phyloP scores from a whole-genome alignment of 1,284 basidiomycete genomes.

The Microbotryum scabiosae region DNA sequence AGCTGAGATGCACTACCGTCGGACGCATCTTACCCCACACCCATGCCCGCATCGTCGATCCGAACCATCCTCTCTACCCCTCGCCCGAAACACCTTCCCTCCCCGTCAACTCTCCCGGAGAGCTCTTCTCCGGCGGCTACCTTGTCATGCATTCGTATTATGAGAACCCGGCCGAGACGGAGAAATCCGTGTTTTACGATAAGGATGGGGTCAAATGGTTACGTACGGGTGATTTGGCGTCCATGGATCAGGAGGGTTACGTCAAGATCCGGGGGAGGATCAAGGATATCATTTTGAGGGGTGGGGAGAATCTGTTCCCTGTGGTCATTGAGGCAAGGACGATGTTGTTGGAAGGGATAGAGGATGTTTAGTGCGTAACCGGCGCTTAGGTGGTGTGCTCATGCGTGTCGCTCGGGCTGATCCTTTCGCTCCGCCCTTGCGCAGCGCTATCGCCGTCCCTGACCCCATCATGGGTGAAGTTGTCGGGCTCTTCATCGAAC shows the following conservation, averaged over 20 bases:
- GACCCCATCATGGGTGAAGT: conserved; percentile 6
- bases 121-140: conserved; percentile 19
- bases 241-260: conserved; percentile 18
- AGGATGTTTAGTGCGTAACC: conserved; percentile 2
- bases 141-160: conserved; percentile 19
- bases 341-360: conserved; percentile 1
- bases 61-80: conserved; percentile 6
- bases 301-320: conserved; percentile 22
- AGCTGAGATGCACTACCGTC: conserved; percentile 10
- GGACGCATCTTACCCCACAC: conserved; percentile 24
- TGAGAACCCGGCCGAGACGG: conserved; percentile 9
- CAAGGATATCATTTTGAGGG: conserved; percentile 28
- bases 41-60: conserved; percentile 13
- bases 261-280: conserved; percentile 17
- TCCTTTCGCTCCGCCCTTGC: background rate
- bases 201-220: conserved; percentile 16
- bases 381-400: background rate
- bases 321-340: conserved; percentile 14
- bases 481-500: conserved; percentile 4
- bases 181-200: conserved; percentile 11
- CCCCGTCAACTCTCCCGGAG: conserved; percentile 7
- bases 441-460: conserved; percentile 4
- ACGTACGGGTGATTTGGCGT: conserved; percentile 15
- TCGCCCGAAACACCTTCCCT: background rate
- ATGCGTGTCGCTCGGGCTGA: background rate